Conservation (phyloP, 495 filamentous ascomycete species). For the Pyronema omphalodes region DNA sequence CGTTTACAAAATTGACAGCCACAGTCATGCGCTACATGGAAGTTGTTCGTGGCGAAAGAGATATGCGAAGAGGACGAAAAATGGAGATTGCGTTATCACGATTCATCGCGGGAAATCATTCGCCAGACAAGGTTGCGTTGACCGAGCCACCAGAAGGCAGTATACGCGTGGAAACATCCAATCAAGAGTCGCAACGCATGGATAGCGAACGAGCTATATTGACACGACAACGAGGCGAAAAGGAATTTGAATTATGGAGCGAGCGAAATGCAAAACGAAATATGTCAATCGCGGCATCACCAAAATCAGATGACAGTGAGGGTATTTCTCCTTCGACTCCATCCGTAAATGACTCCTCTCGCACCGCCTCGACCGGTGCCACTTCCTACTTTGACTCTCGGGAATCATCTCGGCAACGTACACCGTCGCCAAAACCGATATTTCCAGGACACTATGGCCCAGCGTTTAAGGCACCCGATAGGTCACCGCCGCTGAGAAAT, state of each 20-base stretch:
- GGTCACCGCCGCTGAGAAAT: background rate
- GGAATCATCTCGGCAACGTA: background rate
- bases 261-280: background rate
- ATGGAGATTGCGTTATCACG: constrained; percentile 20
- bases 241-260: constrained; percentile 5
- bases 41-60: constrained; percentile 12
- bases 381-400: background rate
- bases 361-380: background rate
- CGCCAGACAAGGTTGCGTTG: background rate
- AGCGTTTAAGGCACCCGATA: background rate
- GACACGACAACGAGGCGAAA: background rate
- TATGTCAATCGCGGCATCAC: too few relatives aligned
- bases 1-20: constrained; percentile 25
- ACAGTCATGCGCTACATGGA: constrained; percentile 19
- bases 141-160: background rate
- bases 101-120: constrained; percentile 19
- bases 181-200: background rate
- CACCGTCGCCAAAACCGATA: background rate
- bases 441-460: background rate
- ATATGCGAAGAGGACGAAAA: constrained; percentile 16
- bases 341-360: background rate
- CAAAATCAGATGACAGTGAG: too few relatives aligned
- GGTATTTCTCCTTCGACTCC: background rate
- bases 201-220: constrained; percentile 8
- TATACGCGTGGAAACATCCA: background rate